Evolutionary conservation across 306 rosid species (phyloP).

Genomic region (Comarum palustre): DNA sequence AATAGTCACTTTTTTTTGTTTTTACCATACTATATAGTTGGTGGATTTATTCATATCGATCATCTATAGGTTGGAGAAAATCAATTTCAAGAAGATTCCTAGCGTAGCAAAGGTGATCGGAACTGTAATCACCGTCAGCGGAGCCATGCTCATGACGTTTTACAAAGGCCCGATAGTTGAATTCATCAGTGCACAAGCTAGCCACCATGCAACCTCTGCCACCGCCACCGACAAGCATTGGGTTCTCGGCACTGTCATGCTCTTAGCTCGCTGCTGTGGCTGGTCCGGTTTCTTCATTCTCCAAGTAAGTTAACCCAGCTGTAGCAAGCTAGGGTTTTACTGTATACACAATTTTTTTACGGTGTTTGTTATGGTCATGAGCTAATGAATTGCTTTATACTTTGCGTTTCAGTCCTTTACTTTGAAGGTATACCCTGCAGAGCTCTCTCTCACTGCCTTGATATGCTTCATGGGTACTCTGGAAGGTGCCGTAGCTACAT

Average conservation of each 20-base stretch:
- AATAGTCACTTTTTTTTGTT: neutral
- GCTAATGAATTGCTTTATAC: neutral
- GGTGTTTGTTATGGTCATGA: conserved; percentile 19
- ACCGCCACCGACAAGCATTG: conserved; percentile 50
- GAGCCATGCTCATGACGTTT: conserved; percentile 92
- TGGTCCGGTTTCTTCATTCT: conserved; percentile 95
- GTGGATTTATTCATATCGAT: neutral
- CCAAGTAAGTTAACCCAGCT: conserved; percentile 33
- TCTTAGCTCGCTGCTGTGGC: conserved; percentile 68
- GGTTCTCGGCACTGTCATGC: conserved; percentile 78
- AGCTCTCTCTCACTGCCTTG: conserved; percentile 76
- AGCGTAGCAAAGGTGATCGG: conserved; percentile 80
- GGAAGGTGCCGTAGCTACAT: conserved; percentile 70
- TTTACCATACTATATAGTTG: neutral
- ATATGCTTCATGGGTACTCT: conserved; percentile 77
- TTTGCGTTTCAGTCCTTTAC: conserved; percentile 50
- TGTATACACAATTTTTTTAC: neutral
- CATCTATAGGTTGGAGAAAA: conserved; percentile 67
- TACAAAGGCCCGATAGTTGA: conserved; percentile 79
- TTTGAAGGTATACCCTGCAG: conserved; percentile 66
- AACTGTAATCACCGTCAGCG: conserved; percentile 64
- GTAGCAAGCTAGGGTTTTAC: neutral
- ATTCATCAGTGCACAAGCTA: conserved; percentile 27
- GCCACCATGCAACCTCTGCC: conserved; percentile 30
- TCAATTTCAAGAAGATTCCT: conserved; percentile 53